Conservation (phyloP, 495 filamentous ascomycete species). For the Penicillium dipodomyicola region DNA sequence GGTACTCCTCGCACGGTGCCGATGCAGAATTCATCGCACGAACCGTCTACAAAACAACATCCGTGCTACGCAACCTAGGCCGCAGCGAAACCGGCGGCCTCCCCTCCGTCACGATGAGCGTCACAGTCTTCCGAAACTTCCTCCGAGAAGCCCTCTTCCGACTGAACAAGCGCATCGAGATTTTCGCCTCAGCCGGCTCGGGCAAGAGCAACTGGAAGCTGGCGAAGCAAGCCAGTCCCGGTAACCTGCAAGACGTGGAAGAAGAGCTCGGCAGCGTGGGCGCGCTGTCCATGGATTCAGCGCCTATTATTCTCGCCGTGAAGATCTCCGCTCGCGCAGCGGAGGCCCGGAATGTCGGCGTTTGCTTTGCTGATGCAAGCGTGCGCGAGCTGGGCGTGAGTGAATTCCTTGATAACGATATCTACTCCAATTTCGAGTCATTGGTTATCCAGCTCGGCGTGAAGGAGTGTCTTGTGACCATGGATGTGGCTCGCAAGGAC, state of each 20-base stretch:
- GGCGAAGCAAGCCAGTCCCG: conserved; percentile 86
- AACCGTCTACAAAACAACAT: conserved; percentile 96
- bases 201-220: conserved; percentile 88
- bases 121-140: conserved; percentile 93
- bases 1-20: conserved; percentile 88
- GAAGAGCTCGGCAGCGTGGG: conserved; percentile 78
- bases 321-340: conserved; percentile 85
- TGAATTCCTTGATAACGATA: conserved; percentile 96
- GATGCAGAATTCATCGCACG: conserved; percentile 93
- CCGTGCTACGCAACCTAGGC: conserved; percentile 86
- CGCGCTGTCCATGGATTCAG: conserved; percentile 67
- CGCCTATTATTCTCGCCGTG: conserved; percentile 91
- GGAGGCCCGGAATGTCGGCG: conserved; percentile 83
- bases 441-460: conserved; percentile 94
- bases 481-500: conserved; percentile 77
- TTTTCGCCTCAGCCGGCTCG: conserved; percentile 65
- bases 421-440: conserved; percentile 97
- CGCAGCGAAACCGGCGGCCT: conserved; percentile 76
- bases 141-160: conserved; percentile 90
- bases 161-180: conserved; percentile 85
- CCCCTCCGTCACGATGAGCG: conserved; percentile 87
- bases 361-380: conserved; percentile 97
- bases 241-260: conserved; percentile 95
- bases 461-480: conserved; percentile 83
- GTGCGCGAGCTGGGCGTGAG: conserved; percentile 93